Base-by-base conservation (phyloP, 2,329 filamentous ascomycete genomes). In the Cyphellophora europaea region DNA sequence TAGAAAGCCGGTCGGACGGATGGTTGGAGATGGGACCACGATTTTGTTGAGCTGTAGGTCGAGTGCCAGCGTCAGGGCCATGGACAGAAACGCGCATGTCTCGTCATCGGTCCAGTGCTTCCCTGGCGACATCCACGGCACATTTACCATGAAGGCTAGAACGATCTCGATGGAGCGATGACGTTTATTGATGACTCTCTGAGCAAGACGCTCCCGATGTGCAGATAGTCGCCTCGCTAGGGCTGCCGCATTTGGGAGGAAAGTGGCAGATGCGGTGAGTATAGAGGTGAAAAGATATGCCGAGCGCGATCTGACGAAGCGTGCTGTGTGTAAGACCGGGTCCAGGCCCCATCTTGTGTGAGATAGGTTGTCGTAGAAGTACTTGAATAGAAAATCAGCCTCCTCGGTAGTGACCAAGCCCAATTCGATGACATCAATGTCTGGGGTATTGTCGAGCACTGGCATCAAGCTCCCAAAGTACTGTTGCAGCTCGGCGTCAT, bases 341-440 rank as follows among this genome's bases (percentile, higher is more conserved):
- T 84, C 80, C 6, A 84, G 70, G 0, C 80, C 80, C 80, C 80
- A 85, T 52, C 80, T 62, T 0, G 80, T 85, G 52, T 85, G 80
- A 2, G 79, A 74, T 4, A 85, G 67, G 32, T 79, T 77, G 15
- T 76, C 66, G 49, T 82, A 75, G 47, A 83, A 85, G 49, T 77
- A 46, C 5, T 63, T 57, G 36, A 84, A 78, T 2, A 85, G 62
- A 2, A 69, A 66, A 19, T 75, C 70, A 0, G 78, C 74, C 54
- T 85, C 80, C 8, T 75, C 66, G 17, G 70, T 57, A 0, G 76
- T 80, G 3, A 82, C 69, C n/a, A 84, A 63, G 0, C 80, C 80
- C 19, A 83, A 55, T n/a, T 77, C 70, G 11, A 85, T 70, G 0
- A 80, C 80, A 47, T 85, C 80, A 27, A 82, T 57, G 4, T 81